Evolutionary conservation across 331 rosid genomes (phyloP).

Genomic region (Dryas integrifolia): DNA sequence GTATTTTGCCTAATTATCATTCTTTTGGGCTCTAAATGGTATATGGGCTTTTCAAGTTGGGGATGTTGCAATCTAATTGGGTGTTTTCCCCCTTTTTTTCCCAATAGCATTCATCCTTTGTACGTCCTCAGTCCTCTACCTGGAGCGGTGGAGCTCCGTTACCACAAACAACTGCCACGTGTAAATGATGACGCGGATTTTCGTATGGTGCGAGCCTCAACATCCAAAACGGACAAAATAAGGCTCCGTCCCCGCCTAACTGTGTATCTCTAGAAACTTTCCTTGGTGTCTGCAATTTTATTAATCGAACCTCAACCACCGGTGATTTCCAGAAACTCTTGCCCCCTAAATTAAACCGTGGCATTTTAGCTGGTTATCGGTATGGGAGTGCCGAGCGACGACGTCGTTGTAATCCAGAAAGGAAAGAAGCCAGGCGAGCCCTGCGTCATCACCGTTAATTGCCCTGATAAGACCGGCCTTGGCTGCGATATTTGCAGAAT

Average conservation of each 20-base stretch:
- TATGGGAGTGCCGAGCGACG: slow-evolving; percentile 54
- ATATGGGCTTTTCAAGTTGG: no score
- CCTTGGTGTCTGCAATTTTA: background rate
- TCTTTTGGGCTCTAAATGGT: no score
- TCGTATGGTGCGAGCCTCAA: background rate
- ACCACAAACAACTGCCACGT: background rate
- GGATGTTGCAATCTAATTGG: no score
- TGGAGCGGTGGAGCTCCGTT: background rate
- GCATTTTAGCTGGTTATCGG: slow-evolving; percentile 14
- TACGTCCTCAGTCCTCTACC: background rate
- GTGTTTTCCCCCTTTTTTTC: no score
- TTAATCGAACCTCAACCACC: slow-evolving; percentile 7
- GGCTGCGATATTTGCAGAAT: slow-evolving; percentile 69
- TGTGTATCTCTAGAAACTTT: background rate
- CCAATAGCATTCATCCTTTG: background rate
- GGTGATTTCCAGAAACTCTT: background rate
- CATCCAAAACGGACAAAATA: background rate
- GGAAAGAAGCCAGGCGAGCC: slow-evolving; percentile 47
- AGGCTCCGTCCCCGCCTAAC: no score
- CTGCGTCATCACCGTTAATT: slow-evolving; percentile 56
- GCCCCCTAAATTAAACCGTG: background rate
- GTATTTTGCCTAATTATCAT: no score
- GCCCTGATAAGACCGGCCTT: slow-evolving; percentile 77
- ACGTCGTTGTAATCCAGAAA: slow-evolving; percentile 54
- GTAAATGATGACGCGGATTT: background rate